Percentiles rank a stretch among this genome's conserved stretches.
These are phyloP conservation scores for Guadua angustifolia DNA, from an alignment of 176 grass and related monocot genomes.

Conservation along the genomic window DNA sequence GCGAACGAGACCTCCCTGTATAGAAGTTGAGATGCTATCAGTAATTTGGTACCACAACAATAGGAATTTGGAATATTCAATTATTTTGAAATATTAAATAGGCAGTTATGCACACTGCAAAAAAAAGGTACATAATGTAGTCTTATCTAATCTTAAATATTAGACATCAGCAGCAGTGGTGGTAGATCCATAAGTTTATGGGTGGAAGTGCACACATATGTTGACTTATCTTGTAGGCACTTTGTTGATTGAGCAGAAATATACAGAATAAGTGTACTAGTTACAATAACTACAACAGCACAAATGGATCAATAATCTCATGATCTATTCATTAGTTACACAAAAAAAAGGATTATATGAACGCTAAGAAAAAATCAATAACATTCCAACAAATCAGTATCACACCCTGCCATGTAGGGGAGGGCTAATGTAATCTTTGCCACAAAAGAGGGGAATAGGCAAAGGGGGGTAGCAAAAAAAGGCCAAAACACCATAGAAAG, in stretches of 20 bases:
- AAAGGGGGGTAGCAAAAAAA: background rate
- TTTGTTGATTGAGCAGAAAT: background rate
- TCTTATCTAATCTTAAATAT: background rate
- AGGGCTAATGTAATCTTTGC: background rate
- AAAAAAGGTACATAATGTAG: background rate
- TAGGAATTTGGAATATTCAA: background rate
- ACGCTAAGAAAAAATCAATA: background rate
- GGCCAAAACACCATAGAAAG: background rate
- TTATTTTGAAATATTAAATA: background rate
- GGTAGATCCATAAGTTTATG: background rate
- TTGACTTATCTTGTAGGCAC: background rate
- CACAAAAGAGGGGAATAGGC: background rate
- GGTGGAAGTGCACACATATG: background rate
- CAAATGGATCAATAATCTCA: background rate
- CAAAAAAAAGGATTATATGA: background rate
- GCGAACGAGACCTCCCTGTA: constrained; percentile 78
- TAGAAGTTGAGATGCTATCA: constrained; percentile 23
- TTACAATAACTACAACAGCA: background rate
- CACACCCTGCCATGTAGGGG: background rate
- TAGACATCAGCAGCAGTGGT: background rate
- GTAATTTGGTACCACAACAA: background rate
- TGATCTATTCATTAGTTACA: background rate
- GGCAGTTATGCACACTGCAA: background rate
- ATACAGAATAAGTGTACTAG: constrained; percentile 9
- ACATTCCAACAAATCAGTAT: background rate